Evolutionary conservation across 306 rosid species (phyloP), one percentile per base, ranked within the genome.

Genomic region (Malus domestica): DNA sequence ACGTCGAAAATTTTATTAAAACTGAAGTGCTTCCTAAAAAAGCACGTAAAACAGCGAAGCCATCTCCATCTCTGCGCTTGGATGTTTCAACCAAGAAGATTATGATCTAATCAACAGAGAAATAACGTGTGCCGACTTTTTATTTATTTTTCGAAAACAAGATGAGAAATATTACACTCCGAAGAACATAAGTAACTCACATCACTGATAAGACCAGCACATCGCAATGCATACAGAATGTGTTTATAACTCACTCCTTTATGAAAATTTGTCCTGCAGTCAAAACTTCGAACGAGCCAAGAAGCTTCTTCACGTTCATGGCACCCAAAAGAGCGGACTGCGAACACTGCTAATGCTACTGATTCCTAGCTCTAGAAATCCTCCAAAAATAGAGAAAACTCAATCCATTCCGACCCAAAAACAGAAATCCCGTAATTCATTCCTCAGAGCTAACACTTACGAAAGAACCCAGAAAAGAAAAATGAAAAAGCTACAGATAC

Each of bases 281-380:
- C 71, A 33, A 74, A 32, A 65, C 79, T 75, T 35, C 59, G 33
- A 40, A 68, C 35, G 70, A 18, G 54, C 74, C 78, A 32, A 30
- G 75, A 70, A 27, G 64, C 76, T 40, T 69, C 74, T 73, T 70
- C 54, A 51, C 30, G 74, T 65, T 68, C 79, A 81, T 51, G 75
- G 73, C 76, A 65, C 75, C n/a, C n/a, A 9, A 46, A 54, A 62
- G 42, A 59, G 71, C 76, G 67, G 74, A 64, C 75, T 25, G 66
- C 79, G 70, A 74, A 71, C 73, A 8, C 62, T 38, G 68, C 65
- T 74, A 42, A 72, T 46, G 84, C 75, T 70, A 69, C 67, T 71
- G 57, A 72, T 65, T 55, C 81, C 84, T 81, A 82, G 80, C 78
- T 62, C 87, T 72, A 33, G 68, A 77, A 71, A 70, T 46, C 84